Evolutionary conservation across 2,329 filamentous ascomycete genomes (phyloP).

Genomic region (Cercospora janseana): DNA sequence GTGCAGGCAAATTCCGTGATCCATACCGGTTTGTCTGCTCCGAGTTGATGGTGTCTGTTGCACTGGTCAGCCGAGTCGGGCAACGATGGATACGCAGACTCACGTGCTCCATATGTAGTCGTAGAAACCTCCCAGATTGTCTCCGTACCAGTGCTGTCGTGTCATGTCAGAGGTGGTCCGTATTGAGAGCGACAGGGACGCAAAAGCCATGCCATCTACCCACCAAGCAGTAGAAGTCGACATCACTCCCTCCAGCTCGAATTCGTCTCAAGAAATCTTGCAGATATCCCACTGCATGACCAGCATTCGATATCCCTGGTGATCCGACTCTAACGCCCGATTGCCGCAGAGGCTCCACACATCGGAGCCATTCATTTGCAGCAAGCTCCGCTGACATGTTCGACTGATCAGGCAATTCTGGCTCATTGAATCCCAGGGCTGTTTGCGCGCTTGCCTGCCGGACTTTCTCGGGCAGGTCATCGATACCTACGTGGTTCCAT

Average conservation of each 20-base stretch:
- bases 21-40: conserved; percentile 34
- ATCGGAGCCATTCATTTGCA: conserved; percentile 30
- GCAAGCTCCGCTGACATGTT: conserved; percentile 34
- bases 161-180: background rate
- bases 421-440: conserved; percentile 36
- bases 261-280: conserved; percentile 31
- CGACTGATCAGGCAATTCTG: conserved; percentile 35
- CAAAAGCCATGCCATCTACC: too few species aligned
- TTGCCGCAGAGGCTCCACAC: conserved; percentile 34
- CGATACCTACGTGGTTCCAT: conserved; percentile 35
- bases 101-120: conserved; percentile 38
- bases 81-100: background rate
- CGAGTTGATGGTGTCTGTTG: conserved; percentile 27
- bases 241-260: conserved; percentile 28
- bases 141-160: conserved; percentile 14
- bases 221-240: conserved; percentile 39
- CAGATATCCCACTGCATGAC: conserved; percentile 32
- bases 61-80: background rate
- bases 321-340: conserved; percentile 29
- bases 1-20: conserved; percentile 36
- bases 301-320: conserved; percentile 35
- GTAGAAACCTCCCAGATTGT: conserved; percentile 33
- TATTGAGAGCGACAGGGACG: too few species aligned
- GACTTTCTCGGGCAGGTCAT: conserved; percentile 29
- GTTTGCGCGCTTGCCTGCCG: conserved; percentile 10